phyloP scores from a whole-genome alignment of 805 yeast species.

The Ascoidea rubescens region DNA sequence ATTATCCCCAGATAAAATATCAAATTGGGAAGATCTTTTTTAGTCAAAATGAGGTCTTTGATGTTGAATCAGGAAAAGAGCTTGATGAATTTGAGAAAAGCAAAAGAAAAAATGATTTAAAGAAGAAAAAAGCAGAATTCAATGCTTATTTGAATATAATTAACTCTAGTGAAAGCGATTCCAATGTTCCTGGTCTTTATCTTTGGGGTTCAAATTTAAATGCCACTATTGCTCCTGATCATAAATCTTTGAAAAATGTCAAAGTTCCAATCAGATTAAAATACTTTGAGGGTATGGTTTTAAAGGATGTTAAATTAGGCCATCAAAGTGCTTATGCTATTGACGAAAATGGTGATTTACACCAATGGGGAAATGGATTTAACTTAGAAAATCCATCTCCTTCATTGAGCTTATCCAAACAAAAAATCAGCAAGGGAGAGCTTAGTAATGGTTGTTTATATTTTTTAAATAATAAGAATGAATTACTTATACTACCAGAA shows the following conservation, averaged over 20 bases:
- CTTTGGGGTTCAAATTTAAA: conserved; percentile 45
- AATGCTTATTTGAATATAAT: conserved; percentile 15
- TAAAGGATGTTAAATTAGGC: conserved; percentile 40
- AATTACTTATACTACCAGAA: conserved; percentile 22
- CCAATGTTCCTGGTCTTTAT: conserved; percentile 42
- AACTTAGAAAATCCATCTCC: conserved; percentile 19
- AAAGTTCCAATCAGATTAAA: conserved; percentile 45
- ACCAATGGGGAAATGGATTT: conserved; percentile 49
- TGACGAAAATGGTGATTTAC: conserved; percentile 54
- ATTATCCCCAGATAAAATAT: too few relatives aligned
- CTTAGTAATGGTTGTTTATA: conserved; percentile 43
- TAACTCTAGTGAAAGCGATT: conserved; percentile 19
- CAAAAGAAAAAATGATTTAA: conserved; percentile 8
- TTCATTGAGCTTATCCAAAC: conserved; percentile 28
- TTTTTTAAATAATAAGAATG: conserved; percentile 24
- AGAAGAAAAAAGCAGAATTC: conserved; percentile 11
- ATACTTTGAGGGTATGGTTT: conserved; percentile 45
- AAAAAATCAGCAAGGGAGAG: conserved; percentile 27
- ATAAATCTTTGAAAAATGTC: conserved; percentile 16
- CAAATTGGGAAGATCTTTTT: too few relatives aligned
- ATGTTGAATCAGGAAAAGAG: too few relatives aligned
- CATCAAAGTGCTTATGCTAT: conserved; percentile 37
- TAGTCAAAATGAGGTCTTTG: too few relatives aligned
- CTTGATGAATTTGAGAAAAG: background rate
- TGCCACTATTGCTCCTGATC: conserved; percentile 19